Conservation (phyloP, 139 green algal species). For the Mesotaenium endlicherianum region DNA sequence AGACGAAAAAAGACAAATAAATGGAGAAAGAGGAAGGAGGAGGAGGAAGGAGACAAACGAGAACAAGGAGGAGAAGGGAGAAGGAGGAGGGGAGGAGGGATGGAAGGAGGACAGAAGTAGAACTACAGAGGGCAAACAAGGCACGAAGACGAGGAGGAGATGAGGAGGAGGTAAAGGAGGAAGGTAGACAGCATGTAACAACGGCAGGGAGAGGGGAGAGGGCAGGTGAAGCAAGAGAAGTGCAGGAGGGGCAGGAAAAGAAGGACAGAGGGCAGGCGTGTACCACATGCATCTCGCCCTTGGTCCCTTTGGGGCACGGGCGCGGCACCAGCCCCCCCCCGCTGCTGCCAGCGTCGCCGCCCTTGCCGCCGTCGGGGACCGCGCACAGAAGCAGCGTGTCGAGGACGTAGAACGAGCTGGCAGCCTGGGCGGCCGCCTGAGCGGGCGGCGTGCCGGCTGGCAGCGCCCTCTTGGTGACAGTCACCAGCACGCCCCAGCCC, state of each 20-base stretch:
- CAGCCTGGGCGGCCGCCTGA: not conserved
- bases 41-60: not conserved
- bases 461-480: constrained; percentile 17
- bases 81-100: not conserved
- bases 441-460: not conserved
- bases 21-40: not conserved
- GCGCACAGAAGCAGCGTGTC: constrained; percentile 65
- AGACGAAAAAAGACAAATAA: constrained; percentile 1
- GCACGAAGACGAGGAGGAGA: not conserved
- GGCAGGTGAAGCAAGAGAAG: not conserved
- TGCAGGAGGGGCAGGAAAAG: not conserved
- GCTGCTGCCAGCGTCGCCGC: not conserved
- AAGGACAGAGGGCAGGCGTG: not conserved
- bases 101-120: not conserved
- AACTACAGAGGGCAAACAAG: not conserved
- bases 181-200: not conserved
- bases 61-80: not conserved
- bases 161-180: not conserved
- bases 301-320: constrained; percentile 29
- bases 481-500: constrained; percentile 81
- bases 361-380: not conserved
- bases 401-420: constrained; percentile 57
- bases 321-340: constrained; percentile 6
- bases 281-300: constrained; percentile 67
- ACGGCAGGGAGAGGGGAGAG: too few relatives aligned